Conservation (phyloP, 352 stramenopile genomes). For the Albugo candida region DNA sequence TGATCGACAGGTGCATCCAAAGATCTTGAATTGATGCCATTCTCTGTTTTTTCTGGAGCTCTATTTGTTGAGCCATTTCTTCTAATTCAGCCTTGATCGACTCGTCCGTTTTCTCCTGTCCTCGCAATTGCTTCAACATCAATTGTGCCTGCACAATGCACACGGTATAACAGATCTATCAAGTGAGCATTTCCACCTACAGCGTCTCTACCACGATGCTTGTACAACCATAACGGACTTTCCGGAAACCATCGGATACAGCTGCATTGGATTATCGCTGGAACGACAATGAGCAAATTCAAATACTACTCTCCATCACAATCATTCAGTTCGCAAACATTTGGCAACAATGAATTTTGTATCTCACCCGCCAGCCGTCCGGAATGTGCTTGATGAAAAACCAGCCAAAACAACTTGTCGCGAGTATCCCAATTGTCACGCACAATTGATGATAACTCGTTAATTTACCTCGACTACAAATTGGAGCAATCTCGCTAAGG, state of each 20-base stretch:
- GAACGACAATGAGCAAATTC: slow-evolving; percentile 49
- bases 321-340: not conserved
- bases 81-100: slow-evolving; percentile 34
- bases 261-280: slow-evolving; percentile 35
- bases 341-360: not conserved
- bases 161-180: slow-evolving; percentile 17
- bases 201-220: slow-evolving; percentile 27
- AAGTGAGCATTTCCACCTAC: slow-evolving; percentile 4
- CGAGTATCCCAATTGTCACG: slow-evolving; percentile 76
- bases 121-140: slow-evolving; percentile 6
- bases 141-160: slow-evolving; percentile 16
- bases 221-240: slow-evolving; percentile 81
- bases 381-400: slow-evolving; percentile 55
- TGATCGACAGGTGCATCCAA: slow-evolving; percentile 30
- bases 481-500: slow-evolving; percentile 63
- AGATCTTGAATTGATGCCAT: slow-evolving; percentile 31
- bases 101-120: not conserved
- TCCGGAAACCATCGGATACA: slow-evolving; percentile 48
- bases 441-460: slow-evolving; percentile 76
- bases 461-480: slow-evolving; percentile 38
- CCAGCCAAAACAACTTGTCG: slow-evolving; percentile 51
- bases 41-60: slow-evolving; percentile 17
- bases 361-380: slow-evolving; percentile 56
- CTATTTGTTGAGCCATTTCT: slow-evolving; percentile 40
- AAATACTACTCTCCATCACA: slow-evolving; percentile 19